A percentile compares a stretch with the other conserved stretches of the same genome.
These are phyloP conservation scores for Leptomonas pyrrhocoris DNA, from an alignment of 208 protist species.

Conservation along the genomic window DNA sequence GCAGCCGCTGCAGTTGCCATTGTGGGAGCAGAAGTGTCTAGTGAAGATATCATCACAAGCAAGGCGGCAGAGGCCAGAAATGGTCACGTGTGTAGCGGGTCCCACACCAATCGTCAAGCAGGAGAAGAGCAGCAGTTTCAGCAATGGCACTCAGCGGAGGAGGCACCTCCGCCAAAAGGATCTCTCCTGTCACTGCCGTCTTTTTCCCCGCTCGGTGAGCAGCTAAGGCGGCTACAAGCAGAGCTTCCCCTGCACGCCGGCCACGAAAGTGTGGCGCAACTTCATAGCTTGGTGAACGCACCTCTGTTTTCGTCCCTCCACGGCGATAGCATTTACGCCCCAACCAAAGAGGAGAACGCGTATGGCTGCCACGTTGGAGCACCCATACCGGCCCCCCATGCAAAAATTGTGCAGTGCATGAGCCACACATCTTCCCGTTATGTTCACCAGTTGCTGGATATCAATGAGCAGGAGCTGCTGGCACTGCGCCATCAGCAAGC, in stretches of 20 bases:
- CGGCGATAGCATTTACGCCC: not conserved
- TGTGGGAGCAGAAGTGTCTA: not conserved
- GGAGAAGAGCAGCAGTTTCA: not conserved
- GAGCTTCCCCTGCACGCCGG: not conserved
- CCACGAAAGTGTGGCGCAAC: not conserved
- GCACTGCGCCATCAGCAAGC: conserved; percentile 10
- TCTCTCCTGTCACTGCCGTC: not conserved
- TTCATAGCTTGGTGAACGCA: not conserved
- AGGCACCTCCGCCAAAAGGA: not conserved
- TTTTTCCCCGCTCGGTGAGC: conserved; percentile 2
- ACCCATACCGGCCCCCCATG: conserved; percentile 16
- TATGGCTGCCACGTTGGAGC: conserved; percentile 11
- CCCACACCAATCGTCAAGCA: not conserved
- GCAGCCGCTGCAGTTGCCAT: not conserved
- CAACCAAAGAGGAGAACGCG: not conserved
- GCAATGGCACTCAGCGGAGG: not conserved
- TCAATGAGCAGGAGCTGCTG: conserved; percentile 8
- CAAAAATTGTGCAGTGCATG: conserved; percentile 8
- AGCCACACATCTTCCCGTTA: not conserved
- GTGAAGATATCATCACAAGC: not conserved
- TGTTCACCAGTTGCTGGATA: conserved; percentile 20
- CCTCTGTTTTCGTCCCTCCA: not conserved
- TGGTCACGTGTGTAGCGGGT: not conserved
- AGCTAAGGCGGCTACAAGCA: not conserved
- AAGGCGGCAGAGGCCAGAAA: not conserved